Evolutionary conservation across 352 stramenopile species (phyloP).

Genomic region (Pythium biforme): DNA sequence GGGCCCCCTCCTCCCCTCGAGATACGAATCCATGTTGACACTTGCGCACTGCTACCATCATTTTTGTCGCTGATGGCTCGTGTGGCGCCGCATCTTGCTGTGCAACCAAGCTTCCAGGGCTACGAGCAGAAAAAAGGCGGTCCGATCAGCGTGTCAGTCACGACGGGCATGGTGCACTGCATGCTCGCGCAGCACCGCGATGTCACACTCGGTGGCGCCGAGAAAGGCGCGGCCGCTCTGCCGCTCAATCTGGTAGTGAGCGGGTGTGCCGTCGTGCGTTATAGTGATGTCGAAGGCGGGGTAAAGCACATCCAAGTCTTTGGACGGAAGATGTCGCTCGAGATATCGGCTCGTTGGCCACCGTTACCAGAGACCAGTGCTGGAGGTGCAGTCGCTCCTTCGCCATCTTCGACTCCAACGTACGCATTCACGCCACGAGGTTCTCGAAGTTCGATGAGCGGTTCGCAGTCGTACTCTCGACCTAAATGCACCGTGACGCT

Average conservation of each 20-base stretch:
- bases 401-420: constrained; percentile 27
- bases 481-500: constrained; percentile 3
- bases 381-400: constrained; percentile 12
- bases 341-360: constrained; percentile 57
- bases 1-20: constrained; percentile 29
- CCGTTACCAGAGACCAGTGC: constrained; percentile 24
- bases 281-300: constrained; percentile 40
- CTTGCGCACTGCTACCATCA: constrained; percentile 48
- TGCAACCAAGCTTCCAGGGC: constrained; percentile 36
- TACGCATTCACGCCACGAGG: constrained; percentile 14
- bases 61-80: constrained; percentile 51
- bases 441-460: background rate
- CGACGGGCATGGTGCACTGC: constrained; percentile 58
- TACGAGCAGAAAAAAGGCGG: constrained; percentile 31
- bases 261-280: constrained; percentile 57
- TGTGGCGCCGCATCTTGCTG: constrained; percentile 44
- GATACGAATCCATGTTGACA: constrained; percentile 60
- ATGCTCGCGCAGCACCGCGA: constrained; percentile 46
- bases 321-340: constrained; percentile 68
- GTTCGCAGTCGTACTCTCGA: background rate
- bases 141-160: constrained; percentile 56
- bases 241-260: constrained; percentile 55
- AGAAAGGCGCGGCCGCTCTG: background rate
- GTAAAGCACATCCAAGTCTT: constrained; percentile 60
- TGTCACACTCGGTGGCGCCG: background rate